phyloP scores from a whole-genome alignment of 768 basidiomycete genomes.

The Serendipita vermifera region DNA sequence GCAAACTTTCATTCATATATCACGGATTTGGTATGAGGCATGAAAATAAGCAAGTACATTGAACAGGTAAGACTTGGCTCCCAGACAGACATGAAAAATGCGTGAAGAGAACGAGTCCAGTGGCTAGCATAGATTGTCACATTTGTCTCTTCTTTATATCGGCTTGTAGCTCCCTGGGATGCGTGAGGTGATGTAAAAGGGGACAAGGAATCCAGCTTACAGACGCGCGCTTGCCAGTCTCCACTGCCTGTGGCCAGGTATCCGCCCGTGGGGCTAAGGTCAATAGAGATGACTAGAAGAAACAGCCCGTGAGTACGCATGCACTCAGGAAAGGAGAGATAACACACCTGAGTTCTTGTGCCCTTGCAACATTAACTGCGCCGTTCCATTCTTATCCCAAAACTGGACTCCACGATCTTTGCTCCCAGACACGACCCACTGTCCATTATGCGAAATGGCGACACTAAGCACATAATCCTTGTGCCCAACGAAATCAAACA shows the following conservation, averaged over 20 bases:
- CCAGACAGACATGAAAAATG: too few species aligned
- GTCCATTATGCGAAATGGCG: conserved; percentile 79
- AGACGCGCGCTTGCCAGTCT: conserved; percentile 60
- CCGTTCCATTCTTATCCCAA: conserved; percentile 66
- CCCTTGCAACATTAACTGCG: conserved; percentile 89
- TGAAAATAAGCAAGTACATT: too few species aligned
- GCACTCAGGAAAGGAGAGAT: neutral
- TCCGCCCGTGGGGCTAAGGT: conserved; percentile 47
- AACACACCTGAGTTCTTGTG: conserved; percentile 51
- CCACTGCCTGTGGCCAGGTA: conserved; percentile 58
- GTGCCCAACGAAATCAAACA: conserved; percentile 81
- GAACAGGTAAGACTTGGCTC: too few species aligned
- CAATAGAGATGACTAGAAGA: conserved; percentile 52
- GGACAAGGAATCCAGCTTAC: too few species aligned
- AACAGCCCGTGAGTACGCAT: conserved; percentile 8
- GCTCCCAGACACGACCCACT: conserved; percentile 89
- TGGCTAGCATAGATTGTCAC: too few species aligned
- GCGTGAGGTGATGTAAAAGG: too few species aligned
- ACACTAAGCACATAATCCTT: conserved; percentile 73
- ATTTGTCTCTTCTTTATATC: too few species aligned
- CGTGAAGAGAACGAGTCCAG: too few species aligned
- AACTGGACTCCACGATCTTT: conserved; percentile 96
- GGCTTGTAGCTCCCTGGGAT: too few species aligned
- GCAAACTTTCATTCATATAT: too few species aligned
- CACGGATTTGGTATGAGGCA: too few species aligned